Base-by-base conservation (phyloP, 352 stramenopile species). In the Peronospora farinosa region DNA sequence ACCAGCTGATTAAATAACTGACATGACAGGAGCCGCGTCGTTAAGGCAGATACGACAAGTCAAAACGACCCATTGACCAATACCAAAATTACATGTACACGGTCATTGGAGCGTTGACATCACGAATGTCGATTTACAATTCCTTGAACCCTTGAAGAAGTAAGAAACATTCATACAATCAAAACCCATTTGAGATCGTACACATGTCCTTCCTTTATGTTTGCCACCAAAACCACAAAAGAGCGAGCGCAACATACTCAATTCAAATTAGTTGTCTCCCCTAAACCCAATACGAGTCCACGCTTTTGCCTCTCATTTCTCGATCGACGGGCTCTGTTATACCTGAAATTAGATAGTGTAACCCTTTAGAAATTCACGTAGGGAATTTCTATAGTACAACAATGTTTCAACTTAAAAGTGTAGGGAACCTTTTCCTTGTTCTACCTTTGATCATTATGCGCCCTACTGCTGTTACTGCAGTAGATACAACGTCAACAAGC, bases 241-340 rank as follows among this genome's bases (percentile, higher is more conserved):
- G 55, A 63, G 55, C 55, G 41, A 27, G 49, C n/a, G 10, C 16
- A 4, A 8, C 45, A 58, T 57, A 57, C 40, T 57, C 13, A 47
- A 23, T 17, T 10, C 44, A 1, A 64, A 39, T 64, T n/a, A 52
- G 13, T n/a, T 10, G 0, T 3, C 40, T 17, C 54, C 23, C 59
- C 60, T 67, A 67, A 17, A 28, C 54, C 3, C 43, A 28, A 53
- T 35, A 54, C 33, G 7, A 15, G 45, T 40, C 27, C 28, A 50
- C 51, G 27, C 49, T 50, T 64, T 35, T 50, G 36, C 42, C 46
- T 61, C 60, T 57, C 60, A 67, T 60, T 67, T 51, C 54, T 42
- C 44, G 60, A 61, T 64, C 44, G 48, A n/a, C n/a, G n/a, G n/a
- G 49, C 54, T 42, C 46, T 28, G 30, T 13, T 13, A 33, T 4